A percentile compares a stretch with the other conserved stretches of the same genome.
Evolutionary conservation across 1,284 basidiomycete species (phyloP).

Genomic region (Ceratobasidium sp.): DNA sequence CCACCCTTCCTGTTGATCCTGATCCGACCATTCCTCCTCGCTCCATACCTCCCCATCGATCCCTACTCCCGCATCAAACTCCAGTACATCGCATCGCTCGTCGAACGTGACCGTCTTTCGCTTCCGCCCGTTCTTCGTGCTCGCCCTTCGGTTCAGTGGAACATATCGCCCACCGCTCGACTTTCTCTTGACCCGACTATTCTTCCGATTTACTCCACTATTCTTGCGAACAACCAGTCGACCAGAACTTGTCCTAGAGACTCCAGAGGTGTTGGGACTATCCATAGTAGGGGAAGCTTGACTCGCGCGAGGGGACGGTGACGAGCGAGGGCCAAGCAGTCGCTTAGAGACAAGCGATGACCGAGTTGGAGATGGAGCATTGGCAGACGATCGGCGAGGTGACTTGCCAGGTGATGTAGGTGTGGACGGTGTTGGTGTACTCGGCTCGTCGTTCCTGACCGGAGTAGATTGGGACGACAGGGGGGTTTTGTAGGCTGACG

Average conservation of each 20-base stretch:
- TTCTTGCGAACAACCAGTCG: slow-evolving; percentile 9
- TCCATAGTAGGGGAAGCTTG: slow-evolving; percentile 7
- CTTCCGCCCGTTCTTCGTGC: slow-evolving; percentile 59
- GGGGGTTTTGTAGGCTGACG: slow-evolving; percentile 46
- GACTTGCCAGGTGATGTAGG: slow-evolving; percentile 28
- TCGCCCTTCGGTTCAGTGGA: slow-evolving; percentile 40
- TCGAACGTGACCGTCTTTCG: slow-evolving; percentile 90
- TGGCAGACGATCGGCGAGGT: slow-evolving; percentile 22
- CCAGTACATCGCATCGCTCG: slow-evolving; percentile 88
- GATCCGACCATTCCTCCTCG: slow-evolving; percentile 63
- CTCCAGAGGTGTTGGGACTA: slow-evolving; percentile 1
- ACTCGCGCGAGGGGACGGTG: slow-evolving; percentile 49
- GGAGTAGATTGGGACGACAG: slow-evolving; percentile 42
- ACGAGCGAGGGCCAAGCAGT: slow-evolving; percentile 83
- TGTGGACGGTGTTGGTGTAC: slow-evolving; percentile 10
- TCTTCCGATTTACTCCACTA: slow-evolving; percentile 16
- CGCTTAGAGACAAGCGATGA: slow-evolving; percentile 85
- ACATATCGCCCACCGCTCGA: slow-evolving; percentile 30
- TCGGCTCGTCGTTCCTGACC: slow-evolving; percentile 15
- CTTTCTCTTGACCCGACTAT: slow-evolving; percentile 20
- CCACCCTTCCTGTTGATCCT: slow-evolving; percentile 54
- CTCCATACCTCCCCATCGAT: slow-evolving; percentile 58
- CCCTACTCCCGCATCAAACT: slow-evolving; percentile 76
- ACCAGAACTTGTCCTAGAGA: slow-evolving; percentile 30
- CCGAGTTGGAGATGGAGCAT: slow-evolving; percentile 60